phyloP scores from a whole-genome alignment of 805 yeast species.

The Candida loeiensis region DNA sequence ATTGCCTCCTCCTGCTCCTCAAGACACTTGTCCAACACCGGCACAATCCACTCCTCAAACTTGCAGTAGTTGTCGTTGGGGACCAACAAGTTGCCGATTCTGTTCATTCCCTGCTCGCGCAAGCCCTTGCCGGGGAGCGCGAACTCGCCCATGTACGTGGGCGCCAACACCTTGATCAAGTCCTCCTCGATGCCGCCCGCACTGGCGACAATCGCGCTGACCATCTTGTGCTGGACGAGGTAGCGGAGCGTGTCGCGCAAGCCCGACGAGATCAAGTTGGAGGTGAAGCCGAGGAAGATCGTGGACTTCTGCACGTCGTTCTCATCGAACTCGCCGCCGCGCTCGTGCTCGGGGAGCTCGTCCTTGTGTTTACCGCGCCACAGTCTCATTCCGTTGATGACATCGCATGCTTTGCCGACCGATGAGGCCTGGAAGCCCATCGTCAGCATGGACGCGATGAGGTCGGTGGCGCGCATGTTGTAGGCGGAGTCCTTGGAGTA shows the following conservation, averaged over 20 bases:
- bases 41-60: conserved; percentile 98
- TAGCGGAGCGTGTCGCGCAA: conserved; percentile 84
- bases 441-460: conserved; percentile 77
- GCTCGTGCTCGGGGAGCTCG: conserved; percentile 61
- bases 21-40: conserved; percentile 79
- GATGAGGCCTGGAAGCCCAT: conserved; percentile 98
- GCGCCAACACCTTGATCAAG: conserved; percentile 91
- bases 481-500: conserved; percentile 74
- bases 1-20: conserved; percentile 81
- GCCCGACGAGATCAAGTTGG: conserved; percentile 93
- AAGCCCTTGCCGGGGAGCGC: conserved; percentile 72
- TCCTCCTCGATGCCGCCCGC: conserved; percentile 99
- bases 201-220: conserved; percentile 91
- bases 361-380: conserved; percentile 87
- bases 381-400: conserved; percentile 84
- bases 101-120: conserved; percentile 94
- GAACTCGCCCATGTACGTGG: conserved; percentile 93
- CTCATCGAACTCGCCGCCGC: conserved; percentile 72
- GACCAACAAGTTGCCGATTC: conserved; percentile 94
- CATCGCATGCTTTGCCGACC: conserved; percentile 83
- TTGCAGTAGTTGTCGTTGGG: conserved; percentile 97
- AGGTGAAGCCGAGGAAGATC: conserved; percentile 92
- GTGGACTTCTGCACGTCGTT: conserved; percentile 78
- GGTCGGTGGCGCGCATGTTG: conserved; percentile 74
- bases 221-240: conserved; percentile 90